Evolutionary conservation across 2,329 filamentous ascomycete species (phyloP).

Genomic region (Botrytis deweyae): DNA sequence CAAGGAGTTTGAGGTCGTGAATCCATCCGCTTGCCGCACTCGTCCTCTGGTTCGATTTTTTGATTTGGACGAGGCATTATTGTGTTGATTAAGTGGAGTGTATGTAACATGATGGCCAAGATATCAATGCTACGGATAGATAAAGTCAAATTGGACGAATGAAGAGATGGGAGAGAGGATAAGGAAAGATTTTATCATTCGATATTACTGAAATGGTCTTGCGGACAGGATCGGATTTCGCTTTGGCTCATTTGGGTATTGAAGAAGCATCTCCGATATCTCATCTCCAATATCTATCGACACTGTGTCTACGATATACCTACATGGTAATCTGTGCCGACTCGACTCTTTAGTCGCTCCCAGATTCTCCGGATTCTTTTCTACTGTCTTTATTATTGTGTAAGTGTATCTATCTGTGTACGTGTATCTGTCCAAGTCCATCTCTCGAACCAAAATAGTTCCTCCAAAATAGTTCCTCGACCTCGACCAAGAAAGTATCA

Average conservation of each 20-base stretch:
- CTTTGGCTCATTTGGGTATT: too few relatives aligned
- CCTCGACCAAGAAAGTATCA: not conserved
- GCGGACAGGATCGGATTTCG: too few relatives aligned
- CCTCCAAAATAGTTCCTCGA: not conserved
- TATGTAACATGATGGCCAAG: not conserved
- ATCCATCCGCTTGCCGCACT: conserved; percentile 6
- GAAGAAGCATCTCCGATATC: not conserved
- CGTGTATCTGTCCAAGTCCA: not conserved
- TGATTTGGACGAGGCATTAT: not conserved
- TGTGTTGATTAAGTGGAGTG: not conserved
- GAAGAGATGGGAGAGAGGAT: not conserved
- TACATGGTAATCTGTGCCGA: not conserved
- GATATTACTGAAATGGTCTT: not conserved
- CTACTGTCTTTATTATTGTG: not conserved
- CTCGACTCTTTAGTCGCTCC: not conserved
- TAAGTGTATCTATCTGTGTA: not conserved
- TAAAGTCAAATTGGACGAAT: not conserved
- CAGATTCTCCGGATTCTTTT: too few relatives aligned
- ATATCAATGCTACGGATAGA: not conserved
- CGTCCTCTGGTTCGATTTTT: not conserved
- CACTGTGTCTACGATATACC: too few relatives aligned
- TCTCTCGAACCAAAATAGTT: too few relatives aligned
- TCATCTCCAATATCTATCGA: too few relatives aligned
- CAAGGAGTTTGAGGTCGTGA: not conserved
- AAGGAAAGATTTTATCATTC: not conserved